These are phyloP conservation scores for Turnera subulata DNA, from an alignment of 345 rosid species.

Conservation along the genomic window DNA sequence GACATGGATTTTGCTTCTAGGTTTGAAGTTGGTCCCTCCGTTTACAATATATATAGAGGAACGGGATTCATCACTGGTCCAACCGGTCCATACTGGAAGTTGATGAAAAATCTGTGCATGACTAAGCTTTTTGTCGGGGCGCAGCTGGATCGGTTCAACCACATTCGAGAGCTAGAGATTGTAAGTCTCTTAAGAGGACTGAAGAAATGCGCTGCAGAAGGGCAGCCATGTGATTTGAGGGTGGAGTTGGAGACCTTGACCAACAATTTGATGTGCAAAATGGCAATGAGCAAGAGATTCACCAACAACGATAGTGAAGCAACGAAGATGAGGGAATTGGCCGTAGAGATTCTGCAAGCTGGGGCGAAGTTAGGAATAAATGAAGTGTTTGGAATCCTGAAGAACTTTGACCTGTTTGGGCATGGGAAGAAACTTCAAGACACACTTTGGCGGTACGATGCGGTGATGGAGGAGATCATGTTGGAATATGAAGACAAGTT, in stretches of 20 bases:
- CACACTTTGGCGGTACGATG: background rate
- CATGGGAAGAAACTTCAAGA: slow-evolving; percentile 1
- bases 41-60: background rate
- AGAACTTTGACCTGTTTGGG: slow-evolving; percentile 4
- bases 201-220: background rate
- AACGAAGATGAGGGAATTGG: background rate
- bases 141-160: background rate
- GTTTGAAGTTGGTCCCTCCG: background rate
- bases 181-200: background rate
- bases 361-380: slow-evolving; percentile 6
- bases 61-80: background rate
- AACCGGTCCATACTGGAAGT: slow-evolving; percentile 1
- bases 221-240: background rate
- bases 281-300: background rate
- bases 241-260: background rate
- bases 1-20: slow-evolving; percentile 3
- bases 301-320: background rate
- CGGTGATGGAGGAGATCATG: background rate
- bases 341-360: background rate
- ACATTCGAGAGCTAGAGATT: slow-evolving; percentile 1
- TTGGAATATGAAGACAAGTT: background rate
- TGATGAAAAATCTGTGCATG: slow-evolving; percentile 13
- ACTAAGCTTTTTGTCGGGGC: slow-evolving; percentile 1
- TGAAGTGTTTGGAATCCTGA: background rate
- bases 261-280: slow-evolving; percentile 4